phyloP scores from a whole-genome alignment of 352 stramenopile genomes.

The Peronospora tabacina region DNA sequence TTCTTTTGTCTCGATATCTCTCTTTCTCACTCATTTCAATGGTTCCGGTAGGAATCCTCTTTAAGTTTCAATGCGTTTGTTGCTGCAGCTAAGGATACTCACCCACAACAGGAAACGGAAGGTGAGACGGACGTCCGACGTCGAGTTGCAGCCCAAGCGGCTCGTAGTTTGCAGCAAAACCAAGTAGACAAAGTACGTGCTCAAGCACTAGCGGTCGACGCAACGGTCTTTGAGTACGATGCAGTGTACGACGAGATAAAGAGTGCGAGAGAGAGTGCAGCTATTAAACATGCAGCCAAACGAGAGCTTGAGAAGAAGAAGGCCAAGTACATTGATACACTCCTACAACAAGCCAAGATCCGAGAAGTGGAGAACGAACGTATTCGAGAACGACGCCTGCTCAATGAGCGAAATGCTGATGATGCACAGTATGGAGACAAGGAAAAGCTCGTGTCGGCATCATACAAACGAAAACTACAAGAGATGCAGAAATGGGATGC shows the following conservation, averaged over 20 bases:
- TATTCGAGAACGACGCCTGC: conserved; percentile 75
- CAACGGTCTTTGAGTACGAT: conserved; percentile 88
- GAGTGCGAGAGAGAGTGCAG: conserved; percentile 31
- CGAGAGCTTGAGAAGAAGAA: conserved; percentile 58
- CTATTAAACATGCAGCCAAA: conserved; percentile 35
- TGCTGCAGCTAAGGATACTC: conserved; percentile 17
- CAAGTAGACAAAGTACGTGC: conserved; percentile 45
- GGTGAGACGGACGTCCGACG: conserved; percentile 12
- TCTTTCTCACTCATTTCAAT: conserved; percentile 1
- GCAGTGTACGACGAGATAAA: conserved; percentile 85
- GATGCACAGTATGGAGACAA: conserved; percentile 81
- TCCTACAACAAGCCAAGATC: conserved; percentile 87
- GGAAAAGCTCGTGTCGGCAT: conserved; percentile 87
- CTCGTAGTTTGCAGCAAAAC: conserved; percentile 42
- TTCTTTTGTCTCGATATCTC: conserved; percentile 6
- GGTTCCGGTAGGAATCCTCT: conserved; percentile 16
- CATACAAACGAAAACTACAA: conserved; percentile 89
- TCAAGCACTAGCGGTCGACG: conserved; percentile 62
- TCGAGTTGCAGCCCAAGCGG: conserved; percentile 39
- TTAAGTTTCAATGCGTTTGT: conserved; percentile 19
- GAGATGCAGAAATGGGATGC: conserved; percentile 86
- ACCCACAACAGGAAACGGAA: conserved; percentile 4
- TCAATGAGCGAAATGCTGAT: conserved; percentile 80
- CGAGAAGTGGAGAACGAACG: conserved; percentile 85
- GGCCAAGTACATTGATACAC: conserved; percentile 85